Percentiles rank a stretch among this genome's conserved stretches.
Evolutionary conservation across 2,329 filamentous ascomycete genomes (phyloP).

Genomic region (Cercospora sp.): DNA sequence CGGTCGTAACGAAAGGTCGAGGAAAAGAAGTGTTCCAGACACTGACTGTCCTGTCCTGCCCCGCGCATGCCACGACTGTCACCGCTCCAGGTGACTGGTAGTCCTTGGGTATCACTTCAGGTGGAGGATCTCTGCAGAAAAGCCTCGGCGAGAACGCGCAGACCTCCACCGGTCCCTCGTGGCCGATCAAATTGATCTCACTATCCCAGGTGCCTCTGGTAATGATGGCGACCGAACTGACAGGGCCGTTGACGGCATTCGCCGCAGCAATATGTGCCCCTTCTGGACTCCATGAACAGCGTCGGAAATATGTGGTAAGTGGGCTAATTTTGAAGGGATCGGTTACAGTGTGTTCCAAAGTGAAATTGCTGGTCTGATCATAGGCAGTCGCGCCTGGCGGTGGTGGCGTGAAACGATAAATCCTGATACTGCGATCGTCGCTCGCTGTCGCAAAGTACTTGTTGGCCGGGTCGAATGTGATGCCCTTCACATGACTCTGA

Average conservation of each 20-base stretch:
- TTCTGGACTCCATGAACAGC: constrained; percentile 97
- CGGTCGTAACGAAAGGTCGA: constrained; percentile 82
- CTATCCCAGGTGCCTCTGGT: constrained; percentile 90
- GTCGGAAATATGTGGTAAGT: constrained; percentile 91
- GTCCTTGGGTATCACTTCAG: constrained; percentile 49
- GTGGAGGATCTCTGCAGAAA: constrained; percentile 70
- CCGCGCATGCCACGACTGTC: constrained; percentile 93
- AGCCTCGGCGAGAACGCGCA: constrained; percentile 94
- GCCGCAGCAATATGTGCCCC: constrained; percentile 95
- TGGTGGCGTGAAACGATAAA: constrained; percentile 91
- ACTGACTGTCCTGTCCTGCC: constrained; percentile 92
- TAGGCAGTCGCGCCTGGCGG: constrained; percentile 88
- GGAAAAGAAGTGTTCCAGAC: constrained; percentile 98
- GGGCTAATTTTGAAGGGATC: constrained; percentile 87
- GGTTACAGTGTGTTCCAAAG: constrained; percentile 87
- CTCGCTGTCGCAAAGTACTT: constrained; percentile 99
- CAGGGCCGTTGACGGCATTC: constrained; percentile 94
- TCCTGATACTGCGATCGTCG: constrained; percentile 94
- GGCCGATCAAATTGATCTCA: constrained; percentile 95
- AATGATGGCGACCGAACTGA: constrained; percentile 95
- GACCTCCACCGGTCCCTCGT: constrained; percentile 95
- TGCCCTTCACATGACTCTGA: constrained; percentile 97
- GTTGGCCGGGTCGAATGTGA: constrained; percentile 97
- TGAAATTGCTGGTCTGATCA: constrained; percentile 95
- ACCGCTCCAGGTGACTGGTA: constrained; percentile 57